A percentile compares a stretch with the other conserved stretches of the same genome.
Evolutionary conservation across 768 basidiomycete genomes (phyloP).

Genomic region (Dacryopinax spathularia): DNA sequence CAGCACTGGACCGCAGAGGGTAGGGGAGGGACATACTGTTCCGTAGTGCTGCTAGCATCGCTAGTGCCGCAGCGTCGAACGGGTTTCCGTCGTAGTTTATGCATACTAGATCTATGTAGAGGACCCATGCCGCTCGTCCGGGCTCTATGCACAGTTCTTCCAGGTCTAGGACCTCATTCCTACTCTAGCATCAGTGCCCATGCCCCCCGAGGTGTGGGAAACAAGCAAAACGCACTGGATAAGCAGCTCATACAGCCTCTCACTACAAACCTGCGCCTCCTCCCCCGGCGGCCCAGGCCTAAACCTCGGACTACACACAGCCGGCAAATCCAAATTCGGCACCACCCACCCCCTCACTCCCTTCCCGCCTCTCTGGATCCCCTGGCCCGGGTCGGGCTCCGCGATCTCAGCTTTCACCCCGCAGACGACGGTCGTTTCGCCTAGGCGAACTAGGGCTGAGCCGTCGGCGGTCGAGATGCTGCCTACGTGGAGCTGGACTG

Average conservation of each 20-base stretch:
- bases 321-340: slow-evolving; percentile 87
- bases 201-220: background rate
- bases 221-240: slow-evolving; percentile 39
- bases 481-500: slow-evolving; percentile 31
- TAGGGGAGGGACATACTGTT: slow-evolving; percentile 46
- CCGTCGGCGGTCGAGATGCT: slow-evolving; percentile 91
- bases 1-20: background rate
- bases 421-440: slow-evolving; percentile 88
- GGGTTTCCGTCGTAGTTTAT: slow-evolving; percentile 96
- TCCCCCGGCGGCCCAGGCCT: slow-evolving; percentile 91
- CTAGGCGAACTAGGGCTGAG: slow-evolving; percentile 78
- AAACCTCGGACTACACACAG: slow-evolving; percentile 84
- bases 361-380: background rate
- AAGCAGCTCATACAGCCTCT: slow-evolving; percentile 66
- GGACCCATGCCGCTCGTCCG: slow-evolving; percentile 72
- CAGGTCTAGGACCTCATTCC: slow-evolving; percentile 52
- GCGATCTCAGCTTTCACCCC: slow-evolving; percentile 93
- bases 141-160: slow-evolving; percentile 64
- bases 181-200: slow-evolving; percentile 20
- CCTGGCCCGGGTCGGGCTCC: slow-evolving; percentile 75
- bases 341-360: slow-evolving; percentile 33
- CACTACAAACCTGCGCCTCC: slow-evolving; percentile 83
- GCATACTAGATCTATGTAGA: slow-evolving; percentile 91
- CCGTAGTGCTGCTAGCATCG: slow-evolving; percentile 71
- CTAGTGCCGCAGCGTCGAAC: slow-evolving; percentile 78